Conservation (phyloP, 441 rosid genomes). For the Erodium texanum region DNA sequence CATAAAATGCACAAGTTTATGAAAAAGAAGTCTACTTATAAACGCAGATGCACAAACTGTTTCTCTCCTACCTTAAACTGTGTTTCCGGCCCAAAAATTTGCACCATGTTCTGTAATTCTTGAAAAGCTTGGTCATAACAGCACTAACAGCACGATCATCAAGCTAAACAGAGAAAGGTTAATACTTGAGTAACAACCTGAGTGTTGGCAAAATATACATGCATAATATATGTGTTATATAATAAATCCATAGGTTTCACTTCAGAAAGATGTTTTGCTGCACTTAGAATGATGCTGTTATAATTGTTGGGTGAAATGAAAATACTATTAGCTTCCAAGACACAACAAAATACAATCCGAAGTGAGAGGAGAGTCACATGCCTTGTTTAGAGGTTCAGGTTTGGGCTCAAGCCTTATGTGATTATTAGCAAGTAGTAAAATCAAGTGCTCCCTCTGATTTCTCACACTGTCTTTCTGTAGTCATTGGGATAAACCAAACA, state of each 20-base stretch:
- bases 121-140: slow-evolving; percentile 74
- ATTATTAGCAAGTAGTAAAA: slow-evolving; percentile 75
- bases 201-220: not conserved
- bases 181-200: not conserved
- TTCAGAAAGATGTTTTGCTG: not conserved
- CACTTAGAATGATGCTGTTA: not conserved
- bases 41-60: not conserved
- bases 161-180: slow-evolving; percentile 43
- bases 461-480: slow-evolving; percentile 85
- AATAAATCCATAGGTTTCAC: too few species aligned
- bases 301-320: not conserved
- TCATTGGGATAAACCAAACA: slow-evolving; percentile 19
- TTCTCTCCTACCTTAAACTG: slow-evolving; percentile 57
- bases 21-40: not conserved
- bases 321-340: not conserved
- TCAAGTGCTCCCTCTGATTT: slow-evolving; percentile 95
- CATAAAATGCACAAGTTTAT: not conserved
- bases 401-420: slow-evolving; percentile 80
- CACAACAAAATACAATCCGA: not conserved
- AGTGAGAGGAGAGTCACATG: slow-evolving; percentile 22
- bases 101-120: slow-evolving; percentile 93
- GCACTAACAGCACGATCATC: slow-evolving; percentile 91
- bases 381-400: slow-evolving; percentile 94
- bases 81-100: slow-evolving; percentile 87
- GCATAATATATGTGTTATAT: too few species aligned